Evolutionary conservation across 1,284 basidiomycete species (phyloP), one percentile per base, ranked within the genome.

Genomic region (Mycosarcoma mackinlayi): DNA sequence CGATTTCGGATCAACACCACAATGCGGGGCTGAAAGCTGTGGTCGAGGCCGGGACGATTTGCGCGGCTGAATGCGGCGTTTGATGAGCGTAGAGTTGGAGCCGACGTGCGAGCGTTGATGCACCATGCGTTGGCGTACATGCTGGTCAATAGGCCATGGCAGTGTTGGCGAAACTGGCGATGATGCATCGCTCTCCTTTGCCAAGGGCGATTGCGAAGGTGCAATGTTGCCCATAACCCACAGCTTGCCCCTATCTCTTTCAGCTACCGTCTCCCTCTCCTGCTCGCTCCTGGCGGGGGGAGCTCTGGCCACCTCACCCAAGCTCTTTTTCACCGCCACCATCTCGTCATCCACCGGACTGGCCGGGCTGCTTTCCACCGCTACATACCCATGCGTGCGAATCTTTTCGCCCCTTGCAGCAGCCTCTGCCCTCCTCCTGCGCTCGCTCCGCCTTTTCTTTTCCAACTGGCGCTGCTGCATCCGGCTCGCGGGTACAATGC

Each of bases 141-240:
- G 37, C 25, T 48, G 21, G n/a, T 58, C 49, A 19, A 64, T 53
- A 14, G 23, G 13, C 24, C n/a, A n/a, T n/a, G n/a, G n/a, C n/a
- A n/a, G n/a, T n/a, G n/a, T 14, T 10, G 45, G 16, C 16, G 58
- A 54, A 25, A 23, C 6, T 8, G 46, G 30, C 24, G 14, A 21
- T 10, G 39, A 21, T 10, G 25, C 5, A 13, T 18, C 19, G 3
- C 5, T 23, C 42, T 21, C 19, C 28, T 9, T 30, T 38, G 33
- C 3, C n/a, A n/a, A n/a, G n/a, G n/a, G n/a, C n/a, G n/a, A 38
- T 23, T 14, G 28, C 1, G 13, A 21, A 28, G 35, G 52, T 18
- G 34, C 34, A 23, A 70, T 19, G 30, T 70, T 70, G 13, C 67
- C 67, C 49, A 70, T 56, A 4, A 70, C 45, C 67, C 67, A 70